A percentile compares a stretch with the other conserved stretches of the same genome.
Evolutionary conservation across 768 basidiomycete species (phyloP).

Genomic region (Crassisporium funariophilum): DNA sequence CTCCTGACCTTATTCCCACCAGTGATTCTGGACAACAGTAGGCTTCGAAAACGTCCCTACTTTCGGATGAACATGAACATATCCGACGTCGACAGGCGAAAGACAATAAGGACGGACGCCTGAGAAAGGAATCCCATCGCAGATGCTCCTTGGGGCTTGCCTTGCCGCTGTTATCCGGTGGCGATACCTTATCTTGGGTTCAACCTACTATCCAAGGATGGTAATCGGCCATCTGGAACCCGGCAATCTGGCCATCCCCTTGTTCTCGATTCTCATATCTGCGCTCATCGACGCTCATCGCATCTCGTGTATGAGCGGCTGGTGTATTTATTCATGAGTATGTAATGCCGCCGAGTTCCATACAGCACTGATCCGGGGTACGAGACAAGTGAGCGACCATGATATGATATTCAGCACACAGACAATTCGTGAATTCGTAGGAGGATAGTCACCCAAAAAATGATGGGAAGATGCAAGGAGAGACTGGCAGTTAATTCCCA

Average conservation of each 20-base stretch:
- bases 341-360: constrained; percentile 4
- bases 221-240: constrained; percentile 17
- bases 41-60: constrained; percentile 33
- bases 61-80: constrained; percentile 36
- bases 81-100: constrained; percentile 34
- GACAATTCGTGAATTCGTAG: too few species aligned
- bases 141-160: constrained; percentile 20
- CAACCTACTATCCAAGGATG: constrained; percentile 13
- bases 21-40: constrained; percentile 24
- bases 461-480: background rate
- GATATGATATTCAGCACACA: too few species aligned
- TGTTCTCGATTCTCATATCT: too few species aligned
- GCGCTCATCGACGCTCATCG: too few species aligned
- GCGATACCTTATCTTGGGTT: constrained; percentile 17
- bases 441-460: constrained; percentile 1
- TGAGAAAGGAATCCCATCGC: constrained; percentile 28
- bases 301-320: constrained; percentile 11
- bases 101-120: constrained; percentile 37
- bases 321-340: constrained; percentile 11
- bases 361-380: background rate
- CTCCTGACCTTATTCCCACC: constrained; percentile 36
- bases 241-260: constrained; percentile 13
- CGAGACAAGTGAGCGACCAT: too few species aligned
- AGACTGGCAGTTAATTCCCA: background rate
- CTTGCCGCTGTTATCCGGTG: constrained; percentile 24